Evolutionary conservation across 148 eudicot genomes (phyloP).

Genomic region (Rheum nobile): DNA sequence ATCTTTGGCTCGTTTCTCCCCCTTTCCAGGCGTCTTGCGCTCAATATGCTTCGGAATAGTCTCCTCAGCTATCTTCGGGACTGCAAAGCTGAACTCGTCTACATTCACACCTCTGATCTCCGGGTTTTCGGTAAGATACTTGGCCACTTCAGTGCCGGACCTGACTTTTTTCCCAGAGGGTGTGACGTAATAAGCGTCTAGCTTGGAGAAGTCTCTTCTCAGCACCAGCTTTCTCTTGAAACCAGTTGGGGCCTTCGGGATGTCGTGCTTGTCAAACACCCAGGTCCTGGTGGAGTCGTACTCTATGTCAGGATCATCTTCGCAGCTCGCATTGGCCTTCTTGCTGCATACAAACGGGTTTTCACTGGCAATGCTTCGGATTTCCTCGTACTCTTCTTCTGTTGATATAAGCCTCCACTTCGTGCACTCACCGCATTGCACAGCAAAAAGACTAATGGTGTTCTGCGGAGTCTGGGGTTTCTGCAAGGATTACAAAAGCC

Average conservation of each 20-base stretch:
- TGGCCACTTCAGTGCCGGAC: constrained; percentile 25
- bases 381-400: constrained; percentile 57
- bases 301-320: constrained; percentile 62
- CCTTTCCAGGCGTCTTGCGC: constrained; percentile 17
- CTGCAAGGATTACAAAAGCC: constrained; percentile 11
- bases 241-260: constrained; percentile 60
- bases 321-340: constrained; percentile 33
- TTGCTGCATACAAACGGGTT: constrained; percentile 67
- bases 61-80: constrained; percentile 52
- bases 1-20: neutral
- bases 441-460: constrained; percentile 45
- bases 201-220: constrained; percentile 53
- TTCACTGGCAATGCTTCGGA: constrained; percentile 40
- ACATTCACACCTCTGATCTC: constrained; percentile 26
- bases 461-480: constrained; percentile 18
- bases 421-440: constrained; percentile 58
- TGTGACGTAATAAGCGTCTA: constrained; percentile 51
- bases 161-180: constrained; percentile 52
- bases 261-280: constrained; percentile 62
- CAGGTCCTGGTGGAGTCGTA: constrained; percentile 51
- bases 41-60: constrained; percentile 35
- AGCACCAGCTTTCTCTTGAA: constrained; percentile 49
- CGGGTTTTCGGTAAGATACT: constrained; percentile 41
- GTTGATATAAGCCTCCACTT: constrained; percentile 66
- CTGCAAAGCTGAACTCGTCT: constrained; percentile 45